Evolutionary conservation across 805 yeast species (phyloP), one percentile per base, ranked within the genome.

Genomic region (Candida silvatica): DNA sequence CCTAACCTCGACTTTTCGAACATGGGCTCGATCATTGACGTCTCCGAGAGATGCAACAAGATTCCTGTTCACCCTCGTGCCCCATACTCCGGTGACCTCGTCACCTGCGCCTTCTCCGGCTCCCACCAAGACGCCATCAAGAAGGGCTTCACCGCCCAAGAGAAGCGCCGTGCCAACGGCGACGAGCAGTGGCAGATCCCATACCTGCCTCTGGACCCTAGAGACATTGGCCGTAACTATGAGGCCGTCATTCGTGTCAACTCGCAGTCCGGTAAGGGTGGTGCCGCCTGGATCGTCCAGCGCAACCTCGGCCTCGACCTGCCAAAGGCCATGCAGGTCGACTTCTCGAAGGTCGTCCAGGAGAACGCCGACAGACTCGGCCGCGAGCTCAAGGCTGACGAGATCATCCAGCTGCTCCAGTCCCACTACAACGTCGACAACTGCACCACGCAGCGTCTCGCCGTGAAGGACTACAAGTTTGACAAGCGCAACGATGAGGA

Each of bases 201-300:
- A 37, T 80, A 80, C 65, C 65, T 80, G 51, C 87, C 90, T 40
- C 67, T 80, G 56, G 90, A 80, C 63, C 90, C 90, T 48, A 68
- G 77, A 59, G 90, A 80, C 56, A 75, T 80, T 46, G 90, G 90
- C 37, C 69, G 86, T 65, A 79, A 70, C 47, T 80, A 80, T 56
- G 90, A 80, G 62, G 88, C 87, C 36, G 83, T 80, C 39, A 80
- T 80, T 52, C 69, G 90, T 66, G 88, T 80, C 49, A 80, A 80
- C 62, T 80, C 90, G 17, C 90, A 80, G 62, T 77, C 85, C n/a
- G 90, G 90, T 58, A 80, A 80, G 58, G 90, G 90, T 53, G 90
- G 90, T 58, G 85, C 88, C 31, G 85, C 88, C 17, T 80, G 90
- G 90, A 75, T 80, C 37, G 68, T 80, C 42, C 69, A 78, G 51